Conservation (phyloP, 2,329 filamentous ascomycete genomes). For the Sclerotinia sclerotiorum region DNA sequence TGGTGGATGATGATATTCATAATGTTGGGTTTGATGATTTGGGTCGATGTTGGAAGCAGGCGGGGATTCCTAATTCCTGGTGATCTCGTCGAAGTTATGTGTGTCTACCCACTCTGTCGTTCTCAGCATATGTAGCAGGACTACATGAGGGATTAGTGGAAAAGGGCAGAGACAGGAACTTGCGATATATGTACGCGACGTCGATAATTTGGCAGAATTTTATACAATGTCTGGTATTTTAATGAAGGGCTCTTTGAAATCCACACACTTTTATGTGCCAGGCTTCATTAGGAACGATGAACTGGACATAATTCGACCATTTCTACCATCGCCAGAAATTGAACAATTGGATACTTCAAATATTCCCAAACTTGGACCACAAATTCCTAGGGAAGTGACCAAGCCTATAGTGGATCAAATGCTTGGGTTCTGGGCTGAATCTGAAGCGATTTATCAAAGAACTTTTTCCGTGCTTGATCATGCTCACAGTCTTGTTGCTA, state of each 20-base stretch:
- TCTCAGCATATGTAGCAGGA: neutral
- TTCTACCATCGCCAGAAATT: slow-evolving; percentile 46
- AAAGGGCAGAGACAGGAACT: slow-evolving; percentile 40
- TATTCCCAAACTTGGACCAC: slow-evolving; percentile 42
- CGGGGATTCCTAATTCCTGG: slow-evolving; percentile 39
- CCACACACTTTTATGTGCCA: slow-evolving; percentile 47
- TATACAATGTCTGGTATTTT: slow-evolving; percentile 52
- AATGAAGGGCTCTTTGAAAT: slow-evolving; percentile 42
- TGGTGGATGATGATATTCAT: slow-evolving; percentile 32
- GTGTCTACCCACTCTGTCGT: slow-evolving; percentile 13
- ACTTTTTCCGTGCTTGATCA: slow-evolving; percentile 49
- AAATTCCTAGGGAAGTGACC: slow-evolving; percentile 48
- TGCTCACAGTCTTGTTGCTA: slow-evolving; percentile 49
- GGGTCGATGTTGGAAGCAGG: slow-evolving; percentile 44
- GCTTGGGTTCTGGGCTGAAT: slow-evolving; percentile 45
- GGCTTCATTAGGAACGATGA: slow-evolving; percentile 46
- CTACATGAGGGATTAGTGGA: slow-evolving; percentile 17
- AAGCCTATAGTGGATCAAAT: slow-evolving; percentile 47
- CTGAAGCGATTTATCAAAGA: slow-evolving; percentile 49
- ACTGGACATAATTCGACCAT: slow-evolving; percentile 47
- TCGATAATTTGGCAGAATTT: slow-evolving; percentile 47
- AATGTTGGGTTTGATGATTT: slow-evolving; percentile 49
- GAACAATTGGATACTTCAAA: slow-evolving; percentile 41
- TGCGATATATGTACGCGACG: slow-evolving; percentile 49
- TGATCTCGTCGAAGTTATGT: slow-evolving; percentile 41